Conservation (phyloP, 23 red algal genomes). For the Gracilaria domingensis region DNA sequence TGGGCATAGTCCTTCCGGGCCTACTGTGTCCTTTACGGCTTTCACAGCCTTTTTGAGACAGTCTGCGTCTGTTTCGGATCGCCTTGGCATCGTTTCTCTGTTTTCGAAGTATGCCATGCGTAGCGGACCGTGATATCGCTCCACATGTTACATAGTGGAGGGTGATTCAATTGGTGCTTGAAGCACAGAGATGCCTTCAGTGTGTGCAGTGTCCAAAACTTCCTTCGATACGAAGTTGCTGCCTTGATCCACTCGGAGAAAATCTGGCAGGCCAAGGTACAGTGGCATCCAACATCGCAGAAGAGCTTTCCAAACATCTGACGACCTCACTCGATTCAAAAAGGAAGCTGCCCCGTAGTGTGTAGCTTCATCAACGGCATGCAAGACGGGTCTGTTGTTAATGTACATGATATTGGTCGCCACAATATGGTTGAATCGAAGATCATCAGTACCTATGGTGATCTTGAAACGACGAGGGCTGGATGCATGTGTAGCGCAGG, state of each 20-base stretch:
- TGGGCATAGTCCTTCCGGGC: slow-evolving; percentile 34
- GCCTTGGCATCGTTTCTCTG: background rate
- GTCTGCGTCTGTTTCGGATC: background rate
- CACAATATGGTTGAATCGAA: slow-evolving; percentile 31
- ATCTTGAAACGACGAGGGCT: slow-evolving; percentile 26
- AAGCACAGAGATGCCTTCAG: background rate
- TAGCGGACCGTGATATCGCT: slow-evolving; percentile 31
- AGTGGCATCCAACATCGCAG: too few relatives aligned
- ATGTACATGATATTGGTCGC: slow-evolving; percentile 20
- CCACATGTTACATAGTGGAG: background rate
- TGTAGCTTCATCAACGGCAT: slow-evolving; percentile 24
- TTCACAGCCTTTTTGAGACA: slow-evolving; percentile 33
- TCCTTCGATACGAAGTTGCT: background rate
- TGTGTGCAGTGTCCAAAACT: background rate
- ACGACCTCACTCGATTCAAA: background rate
- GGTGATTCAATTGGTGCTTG: background rate
- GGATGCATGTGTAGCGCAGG: too few relatives aligned
- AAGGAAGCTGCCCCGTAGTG: slow-evolving; percentile 4
- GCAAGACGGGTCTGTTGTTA: slow-evolving; percentile 1
- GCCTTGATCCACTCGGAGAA: too few relatives aligned
- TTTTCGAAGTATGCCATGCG: background rate
- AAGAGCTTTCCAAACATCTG: too few relatives aligned
- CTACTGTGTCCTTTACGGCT: too few relatives aligned
- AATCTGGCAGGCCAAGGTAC: too few relatives aligned
- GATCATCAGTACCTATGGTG: slow-evolving; percentile 12